phyloP scores from a whole-genome alignment of 805 yeast species.

The Candida glaebosa region DNA sequence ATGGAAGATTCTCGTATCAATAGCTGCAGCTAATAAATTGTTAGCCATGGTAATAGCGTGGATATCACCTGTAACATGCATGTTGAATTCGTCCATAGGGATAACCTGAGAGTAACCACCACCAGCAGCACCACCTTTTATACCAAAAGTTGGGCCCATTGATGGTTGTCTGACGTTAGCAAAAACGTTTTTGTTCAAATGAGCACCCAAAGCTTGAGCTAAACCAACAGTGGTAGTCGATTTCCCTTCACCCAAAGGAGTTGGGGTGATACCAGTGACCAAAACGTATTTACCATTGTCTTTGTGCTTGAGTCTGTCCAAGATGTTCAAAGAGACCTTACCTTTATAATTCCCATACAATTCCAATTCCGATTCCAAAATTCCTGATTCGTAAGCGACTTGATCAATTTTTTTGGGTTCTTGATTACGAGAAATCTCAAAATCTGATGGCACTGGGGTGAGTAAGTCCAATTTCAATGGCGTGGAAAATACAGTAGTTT shows the following conservation, averaged over 20 bases:
- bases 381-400: constrained; percentile 81
- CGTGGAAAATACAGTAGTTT: constrained; percentile 36
- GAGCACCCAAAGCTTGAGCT: constrained; percentile 96
- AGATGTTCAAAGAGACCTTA: constrained; percentile 66
- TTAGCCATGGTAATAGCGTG: constrained; percentile 95
- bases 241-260: constrained; percentile 98
- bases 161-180: constrained; percentile 98
- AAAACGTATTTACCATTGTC: constrained; percentile 82
- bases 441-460: constrained; percentile 84
- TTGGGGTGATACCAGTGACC: constrained; percentile 97
- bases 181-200: constrained; percentile 73
- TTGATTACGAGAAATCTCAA: constrained; percentile 85
- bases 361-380: constrained; percentile 74
- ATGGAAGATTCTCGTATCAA: constrained; percentile 96
- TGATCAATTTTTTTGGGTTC: constrained; percentile 75
- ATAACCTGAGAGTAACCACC: constrained; percentile 98
- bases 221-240: constrained; percentile 94
- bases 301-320: constrained; percentile 57
- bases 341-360: constrained; percentile 89
- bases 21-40: constrained; percentile 91
- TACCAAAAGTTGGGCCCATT: constrained; percentile 98
- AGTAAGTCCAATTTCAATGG: constrained; percentile 52
- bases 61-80: constrained; percentile 96
- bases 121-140: constrained; percentile 99
- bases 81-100: constrained; percentile 98